Evolutionary conservation across 305 asterid genomes (phyloP), one percentile per base, ranked within the genome.

Genomic region (Stenogyne calaminthoides): DNA sequence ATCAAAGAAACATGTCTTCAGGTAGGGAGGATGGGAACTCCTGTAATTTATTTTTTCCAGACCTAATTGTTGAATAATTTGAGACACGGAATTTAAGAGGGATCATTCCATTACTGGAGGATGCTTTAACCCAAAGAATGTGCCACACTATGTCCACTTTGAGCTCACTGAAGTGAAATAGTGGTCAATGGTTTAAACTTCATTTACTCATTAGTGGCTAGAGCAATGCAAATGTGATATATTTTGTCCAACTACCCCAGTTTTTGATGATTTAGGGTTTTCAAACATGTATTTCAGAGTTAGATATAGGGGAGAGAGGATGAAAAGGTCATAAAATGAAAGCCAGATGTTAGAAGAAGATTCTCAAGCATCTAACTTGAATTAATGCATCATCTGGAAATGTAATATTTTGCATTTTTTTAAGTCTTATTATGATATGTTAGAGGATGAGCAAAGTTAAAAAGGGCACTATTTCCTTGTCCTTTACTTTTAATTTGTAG

Each of bases 1-100:
- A 95, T 95, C 77, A 95, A 92, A 83, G 99, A 95, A 86, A 95
- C 99, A 67, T 95, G 96, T 76, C 98, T 95, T 75, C 99, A 95
- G 99, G 99, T 92, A 75, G 57, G 84, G 76, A 64, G 79, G 77
- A 72, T 25, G 34, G 55, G 55, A 42, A 47, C 54, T 71, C 73
- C 10, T 73, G 67, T 70, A 65, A 56, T 56, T 59, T 76, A 66
- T 37, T 40, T 29, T 75, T 11, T 64, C 52, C 10, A 15, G 58
- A 39, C 63, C 46, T 57, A 44, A 67, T 69, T 62, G 61, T 73
- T 47, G 59, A 65, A 67, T 67, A 55, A 19, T 68, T 68, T 64
- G 78, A 64, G 73, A 49, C 63, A 67, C 47, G 7, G 51, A 36
- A 32, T 44, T 16, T 22, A 54, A 36, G 58, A 52, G 20, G 69